These are phyloP conservation scores for Citrus mangshanensis DNA, from an alignment of 345 rosid genomes.

Conservation along the genomic window DNA sequence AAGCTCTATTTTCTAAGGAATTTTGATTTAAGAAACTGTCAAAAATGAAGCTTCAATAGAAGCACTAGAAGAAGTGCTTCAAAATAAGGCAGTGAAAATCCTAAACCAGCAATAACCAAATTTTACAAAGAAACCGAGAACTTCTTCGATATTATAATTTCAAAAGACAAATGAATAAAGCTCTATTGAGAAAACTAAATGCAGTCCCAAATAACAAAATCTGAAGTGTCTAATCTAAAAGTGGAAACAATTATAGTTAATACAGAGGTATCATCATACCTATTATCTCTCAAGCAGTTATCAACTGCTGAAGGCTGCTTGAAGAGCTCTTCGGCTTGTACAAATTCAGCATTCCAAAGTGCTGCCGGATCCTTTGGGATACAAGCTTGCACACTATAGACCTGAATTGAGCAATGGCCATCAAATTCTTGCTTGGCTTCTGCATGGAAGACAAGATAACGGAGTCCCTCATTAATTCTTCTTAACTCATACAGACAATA, in stretches of 20 bases:
- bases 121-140: background rate
- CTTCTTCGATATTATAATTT: background rate
- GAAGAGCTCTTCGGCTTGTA: constrained; percentile 88
- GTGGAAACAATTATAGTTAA: background rate
- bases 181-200: background rate
- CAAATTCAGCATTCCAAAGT: constrained; percentile 82
- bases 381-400: constrained; percentile 83
- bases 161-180: background rate
- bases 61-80: background rate
- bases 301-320: constrained; percentile 46
- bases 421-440: constrained; percentile 76
- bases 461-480: background rate
- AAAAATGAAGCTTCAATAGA: background rate
- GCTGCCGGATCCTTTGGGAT: constrained; percentile 80
- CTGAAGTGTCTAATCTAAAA: background rate
- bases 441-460: constrained; percentile 33
- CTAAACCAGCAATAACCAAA: background rate
- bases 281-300: constrained; percentile 90
- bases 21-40: background rate
- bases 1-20: background rate
- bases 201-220: background rate
- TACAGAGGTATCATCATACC: constrained; percentile 37
- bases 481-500: background rate
- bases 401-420: constrained; percentile 59
- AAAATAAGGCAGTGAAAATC: background rate